phyloP scores from a whole-genome alignment of 441 rosid genomes.

The Adansonia rubrostipa region DNA sequence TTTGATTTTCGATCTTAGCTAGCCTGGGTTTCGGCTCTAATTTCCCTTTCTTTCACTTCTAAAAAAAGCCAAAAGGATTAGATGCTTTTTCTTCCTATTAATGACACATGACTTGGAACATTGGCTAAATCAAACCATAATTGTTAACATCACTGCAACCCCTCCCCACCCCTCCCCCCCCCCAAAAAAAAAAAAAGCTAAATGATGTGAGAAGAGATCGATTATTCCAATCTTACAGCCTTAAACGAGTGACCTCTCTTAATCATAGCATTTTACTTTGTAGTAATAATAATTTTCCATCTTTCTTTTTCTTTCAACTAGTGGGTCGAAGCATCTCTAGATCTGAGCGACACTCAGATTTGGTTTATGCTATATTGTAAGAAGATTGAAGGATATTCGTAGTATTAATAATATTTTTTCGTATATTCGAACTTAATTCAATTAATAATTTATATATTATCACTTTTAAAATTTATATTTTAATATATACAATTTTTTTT shows the following conservation, averaged over 20 bases:
- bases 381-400: neutral
- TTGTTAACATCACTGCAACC: constrained; percentile 3
- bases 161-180: neutral
- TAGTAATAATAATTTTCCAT: neutral
- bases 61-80: constrained; percentile 16
- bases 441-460: no score
- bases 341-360: no score
- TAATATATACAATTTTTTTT: no score
- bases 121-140: neutral
- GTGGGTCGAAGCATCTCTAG: constrained; percentile 15
- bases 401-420: no score
- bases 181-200: neutral
- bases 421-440: no score
- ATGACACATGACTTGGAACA: constrained; percentile 28
- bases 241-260: constrained; percentile 9
- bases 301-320: neutral
- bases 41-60: neutral
- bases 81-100: constrained; percentile 25
- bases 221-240: constrained; percentile 18
- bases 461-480: no score
- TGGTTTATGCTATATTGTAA: neutral
- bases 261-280: constrained; percentile 23
- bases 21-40: neutral
- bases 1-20: neutral
- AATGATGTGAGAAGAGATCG: neutral